Conservation (phyloP, 2,329 filamentous ascomycete genomes). For the Ophidiomyces ophidiicola region DNA sequence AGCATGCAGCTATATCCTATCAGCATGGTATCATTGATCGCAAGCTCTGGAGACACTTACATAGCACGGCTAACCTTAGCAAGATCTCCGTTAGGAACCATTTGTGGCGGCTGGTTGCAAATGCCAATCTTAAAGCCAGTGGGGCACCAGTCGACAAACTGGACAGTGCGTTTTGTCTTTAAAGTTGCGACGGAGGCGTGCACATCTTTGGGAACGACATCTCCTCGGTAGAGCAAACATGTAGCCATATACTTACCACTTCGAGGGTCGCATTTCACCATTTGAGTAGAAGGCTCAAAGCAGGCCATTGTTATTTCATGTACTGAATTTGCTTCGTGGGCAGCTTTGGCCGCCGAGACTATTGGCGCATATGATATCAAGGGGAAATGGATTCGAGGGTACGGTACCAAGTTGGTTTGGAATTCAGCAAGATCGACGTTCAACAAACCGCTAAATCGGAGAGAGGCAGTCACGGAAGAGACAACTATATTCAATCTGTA, state of each 20-base stretch:
- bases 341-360: conserved; percentile 56
- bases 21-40: background rate
- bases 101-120: conserved; percentile 50
- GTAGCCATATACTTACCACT: conserved; percentile 60
- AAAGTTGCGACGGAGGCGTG: conserved; percentile 47
- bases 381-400: conserved; percentile 56
- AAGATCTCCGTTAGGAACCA: conserved; percentile 42
- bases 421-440: conserved; percentile 59
- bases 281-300: conserved; percentile 57
- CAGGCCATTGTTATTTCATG: conserved; percentile 57
- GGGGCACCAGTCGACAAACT: conserved; percentile 57
- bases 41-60: conserved; percentile 7
- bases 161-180: conserved; percentile 53
- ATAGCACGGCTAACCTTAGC: conserved; percentile 44
- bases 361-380: conserved; percentile 55
- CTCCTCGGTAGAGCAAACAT: conserved; percentile 53
- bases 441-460: conserved; percentile 54
- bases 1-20: conserved; percentile 40
- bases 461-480: conserved; percentile 52
- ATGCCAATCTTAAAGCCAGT: conserved; percentile 59
- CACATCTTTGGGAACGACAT: conserved; percentile 52
- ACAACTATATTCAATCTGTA: conserved; percentile 41
- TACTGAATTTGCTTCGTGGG: conserved; percentile 87
- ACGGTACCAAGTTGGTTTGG: conserved; percentile 57
- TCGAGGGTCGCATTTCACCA: conserved; percentile 55